phyloP scores from a whole-genome alignment of 352 stramenopile genomes.

The Phytopythium montanum region DNA sequence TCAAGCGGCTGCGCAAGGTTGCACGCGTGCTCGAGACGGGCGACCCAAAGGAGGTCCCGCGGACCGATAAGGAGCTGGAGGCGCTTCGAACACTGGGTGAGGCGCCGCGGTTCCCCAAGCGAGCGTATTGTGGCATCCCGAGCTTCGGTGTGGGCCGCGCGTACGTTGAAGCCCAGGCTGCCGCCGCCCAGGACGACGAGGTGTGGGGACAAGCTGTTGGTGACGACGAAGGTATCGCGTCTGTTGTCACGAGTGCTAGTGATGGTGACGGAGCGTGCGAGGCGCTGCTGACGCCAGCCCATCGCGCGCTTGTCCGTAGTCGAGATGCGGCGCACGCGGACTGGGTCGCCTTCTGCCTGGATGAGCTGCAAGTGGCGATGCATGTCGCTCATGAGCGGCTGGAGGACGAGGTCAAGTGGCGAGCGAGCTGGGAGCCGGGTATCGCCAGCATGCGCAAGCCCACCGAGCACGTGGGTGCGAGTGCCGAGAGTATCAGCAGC shows the following conservation, averaged over 20 bases:
- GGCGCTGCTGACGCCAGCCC: conserved; percentile 51
- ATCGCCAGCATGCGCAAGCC: conserved; percentile 27
- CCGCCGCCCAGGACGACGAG: conserved; percentile 16
- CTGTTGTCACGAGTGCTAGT: conserved; percentile 13
- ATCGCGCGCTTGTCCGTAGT: conserved; percentile 43
- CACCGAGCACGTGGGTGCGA: background rate
- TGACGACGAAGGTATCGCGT: conserved; percentile 18
- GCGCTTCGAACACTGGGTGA: conserved; percentile 42
- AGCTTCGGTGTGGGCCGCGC: conserved; percentile 30
- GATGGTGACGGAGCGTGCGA: conserved; percentile 30
- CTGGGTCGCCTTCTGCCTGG: conserved; percentile 26
- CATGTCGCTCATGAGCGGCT: conserved; percentile 36
- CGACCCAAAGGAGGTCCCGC: conserved; percentile 47
- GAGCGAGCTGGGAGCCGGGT: conserved; percentile 39
- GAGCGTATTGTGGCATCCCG: conserved; percentile 43
- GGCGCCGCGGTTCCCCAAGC: conserved; percentile 41
- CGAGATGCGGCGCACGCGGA: conserved; percentile 39
- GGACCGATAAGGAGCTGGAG: conserved; percentile 41
- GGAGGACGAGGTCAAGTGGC: conserved; percentile 57
- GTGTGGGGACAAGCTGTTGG: conserved; percentile 12
- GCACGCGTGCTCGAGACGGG: conserved; percentile 50
- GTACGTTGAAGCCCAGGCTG: conserved; percentile 20
- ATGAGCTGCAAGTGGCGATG: conserved; percentile 14
- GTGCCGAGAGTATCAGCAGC: background rate
- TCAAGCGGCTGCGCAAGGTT: conserved; percentile 64